Evolutionary conservation across 2,329 filamentous ascomycete genomes (phyloP).

Genomic region (Pseudocercospora vitis): DNA sequence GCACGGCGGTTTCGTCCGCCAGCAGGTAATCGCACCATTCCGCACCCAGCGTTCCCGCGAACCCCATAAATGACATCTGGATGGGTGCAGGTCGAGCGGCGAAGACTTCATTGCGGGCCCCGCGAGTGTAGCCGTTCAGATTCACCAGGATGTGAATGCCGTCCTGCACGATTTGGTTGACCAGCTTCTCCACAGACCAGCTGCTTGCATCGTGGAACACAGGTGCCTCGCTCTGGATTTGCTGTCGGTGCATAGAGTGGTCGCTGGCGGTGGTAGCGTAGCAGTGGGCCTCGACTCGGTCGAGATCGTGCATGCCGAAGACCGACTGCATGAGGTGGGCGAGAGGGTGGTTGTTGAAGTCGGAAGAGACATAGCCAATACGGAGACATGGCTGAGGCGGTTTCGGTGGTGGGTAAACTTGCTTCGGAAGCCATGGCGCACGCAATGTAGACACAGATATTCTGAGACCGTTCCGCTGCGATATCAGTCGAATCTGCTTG

Average conservation of each 20-base stretch:
- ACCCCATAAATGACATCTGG: conserved; percentile 99
- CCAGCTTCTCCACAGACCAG: conserved; percentile 81
- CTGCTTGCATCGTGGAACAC: conserved; percentile 84
- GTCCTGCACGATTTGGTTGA: conserved; percentile 82
- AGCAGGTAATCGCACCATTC: conserved; percentile 99
- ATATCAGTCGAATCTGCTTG: conserved; percentile 88
- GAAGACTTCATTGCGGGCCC: conserved; percentile 96
- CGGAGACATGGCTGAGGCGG: conserved; percentile 83
- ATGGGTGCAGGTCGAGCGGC: conserved; percentile 91
- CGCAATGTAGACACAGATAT: conserved; percentile 89
- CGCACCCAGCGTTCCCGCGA: conserved; percentile 90
- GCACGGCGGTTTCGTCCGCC: conserved; percentile 84
- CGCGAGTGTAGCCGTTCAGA: conserved; percentile 95
- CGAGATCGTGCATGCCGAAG: conserved; percentile 81
- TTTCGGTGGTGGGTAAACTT: conserved; percentile 79
- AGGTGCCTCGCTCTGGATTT: conserved; percentile 90
- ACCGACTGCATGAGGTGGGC: conserved; percentile 99
- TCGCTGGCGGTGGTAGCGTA: conserved; percentile 95
- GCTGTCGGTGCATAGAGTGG: conserved; percentile 79
- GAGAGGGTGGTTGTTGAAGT: conserved; percentile 97
- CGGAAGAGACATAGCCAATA: conserved; percentile 93
- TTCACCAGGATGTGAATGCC: conserved; percentile 94
- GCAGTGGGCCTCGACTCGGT: conserved; percentile 79
- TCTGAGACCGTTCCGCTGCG: conserved; percentile 86
- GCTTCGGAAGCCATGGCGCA: conserved; percentile 78